A percentile compares a stretch with the other conserved stretches of the same genome.
Evolutionary conservation across 306 rosid genomes (phyloP).

Genomic region (Amphicarpaea edgeworthii): DNA sequence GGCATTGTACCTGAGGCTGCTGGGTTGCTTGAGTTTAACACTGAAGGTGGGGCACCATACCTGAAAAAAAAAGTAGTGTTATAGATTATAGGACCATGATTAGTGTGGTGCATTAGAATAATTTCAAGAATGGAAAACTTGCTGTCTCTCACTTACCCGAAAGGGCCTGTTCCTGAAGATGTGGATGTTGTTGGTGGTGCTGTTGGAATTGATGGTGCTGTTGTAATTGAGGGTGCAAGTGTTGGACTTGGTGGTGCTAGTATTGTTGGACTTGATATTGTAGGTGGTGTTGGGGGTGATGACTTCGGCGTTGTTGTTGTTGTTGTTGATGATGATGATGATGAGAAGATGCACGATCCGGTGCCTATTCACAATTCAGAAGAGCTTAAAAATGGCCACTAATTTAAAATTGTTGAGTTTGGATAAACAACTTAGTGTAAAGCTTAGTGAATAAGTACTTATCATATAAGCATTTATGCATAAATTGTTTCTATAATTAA

Average conservation of each 20-base stretch:
- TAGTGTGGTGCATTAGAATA: conserved; percentile 14
- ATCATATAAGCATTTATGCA: background rate
- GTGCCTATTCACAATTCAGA: conserved; percentile 56
- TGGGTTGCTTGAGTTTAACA: conserved; percentile 70
- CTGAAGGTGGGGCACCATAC: conserved; percentile 73
- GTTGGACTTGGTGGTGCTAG: conserved; percentile 42
- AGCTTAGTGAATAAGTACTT: background rate
- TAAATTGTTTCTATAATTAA: background rate
- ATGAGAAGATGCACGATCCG: conserved; percentile 70
- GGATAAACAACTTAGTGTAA: background rate
- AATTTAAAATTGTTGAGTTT: background rate
- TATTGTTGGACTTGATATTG: conserved; percentile 44
- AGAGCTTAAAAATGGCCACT: conserved; percentile 29
- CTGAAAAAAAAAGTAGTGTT: conserved; percentile 54
- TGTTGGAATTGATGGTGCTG: conserved; percentile 43
- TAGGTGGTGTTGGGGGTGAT: conserved; percentile 52
- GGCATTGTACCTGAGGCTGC: conserved; percentile 65
- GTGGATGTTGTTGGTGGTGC: conserved; percentile 51
- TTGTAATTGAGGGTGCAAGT: conserved; percentile 30
- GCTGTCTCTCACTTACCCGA: conserved; percentile 57
- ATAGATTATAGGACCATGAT: conserved; percentile 31
- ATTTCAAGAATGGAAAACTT: background rate
- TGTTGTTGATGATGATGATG: conserved; percentile 48
- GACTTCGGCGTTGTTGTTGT: conserved; percentile 38
- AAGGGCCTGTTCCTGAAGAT: conserved; percentile 59